phyloP scores from a whole-genome alignment of 2,329 filamentous ascomycete genomes.

The Amauroascus niger region DNA sequence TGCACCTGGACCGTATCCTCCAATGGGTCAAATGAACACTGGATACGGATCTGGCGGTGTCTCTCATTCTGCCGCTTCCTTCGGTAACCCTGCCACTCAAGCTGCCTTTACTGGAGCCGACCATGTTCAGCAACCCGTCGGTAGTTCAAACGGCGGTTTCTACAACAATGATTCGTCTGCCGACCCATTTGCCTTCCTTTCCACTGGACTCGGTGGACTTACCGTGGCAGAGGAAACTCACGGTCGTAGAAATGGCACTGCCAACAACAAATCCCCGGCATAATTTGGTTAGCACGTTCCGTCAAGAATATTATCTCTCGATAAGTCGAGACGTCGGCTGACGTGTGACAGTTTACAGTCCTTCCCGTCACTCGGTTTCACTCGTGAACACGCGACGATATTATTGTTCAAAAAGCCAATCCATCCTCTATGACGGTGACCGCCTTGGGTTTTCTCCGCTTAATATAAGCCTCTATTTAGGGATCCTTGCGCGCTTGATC shows the following conservation, averaged over 20 bases:
- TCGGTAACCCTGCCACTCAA: constrained; percentile 88
- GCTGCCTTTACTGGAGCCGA: constrained; percentile 85
- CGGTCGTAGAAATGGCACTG: constrained; percentile 38
- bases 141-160: constrained; percentile 64
- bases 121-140: constrained; percentile 68
- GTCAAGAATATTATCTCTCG: too few relatives aligned
- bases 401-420: neutral
- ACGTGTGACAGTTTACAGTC: neutral
- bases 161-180: constrained; percentile 47
- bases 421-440: neutral
- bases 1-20: constrained; percentile 63
- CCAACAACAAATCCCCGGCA: constrained; percentile 39
- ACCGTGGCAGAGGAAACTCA: constrained; percentile 44
- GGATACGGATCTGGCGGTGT: constrained; percentile 68
- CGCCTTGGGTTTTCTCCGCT: neutral
- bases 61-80: constrained; percentile 73
- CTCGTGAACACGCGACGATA: neutral
- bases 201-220: constrained; percentile 49
- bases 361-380: too few relatives aligned
- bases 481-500: neutral
- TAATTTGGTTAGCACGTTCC: constrained; percentile 18
- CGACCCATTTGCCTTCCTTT: constrained; percentile 58
- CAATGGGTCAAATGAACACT: constrained; percentile 56
- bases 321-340: neutral
- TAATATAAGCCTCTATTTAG: neutral